Evolutionary conservation across 2,329 filamentous ascomycete genomes (phyloP), one percentile per base, ranked within the genome.

Genomic region (Botrytis medusae): DNA sequence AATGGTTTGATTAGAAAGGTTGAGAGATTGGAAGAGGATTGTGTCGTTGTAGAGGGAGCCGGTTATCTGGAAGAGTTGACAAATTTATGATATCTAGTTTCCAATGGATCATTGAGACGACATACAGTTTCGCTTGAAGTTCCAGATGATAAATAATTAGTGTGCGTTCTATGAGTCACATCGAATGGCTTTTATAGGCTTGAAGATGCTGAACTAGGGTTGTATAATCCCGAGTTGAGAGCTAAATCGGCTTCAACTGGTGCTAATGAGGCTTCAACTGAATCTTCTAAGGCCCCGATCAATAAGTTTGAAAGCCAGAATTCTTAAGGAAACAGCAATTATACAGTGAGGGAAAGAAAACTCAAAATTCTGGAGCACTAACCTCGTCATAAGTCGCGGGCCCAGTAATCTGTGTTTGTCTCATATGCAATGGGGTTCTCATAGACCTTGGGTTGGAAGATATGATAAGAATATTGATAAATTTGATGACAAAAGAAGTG

Each of bases 301-400:
- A 42, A 65, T 14, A 76, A 71, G 40, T 75, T 69, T 7, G 70
- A 70, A 32, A 69, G 75, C 74, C 72, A 76, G 68, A 75, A 76
- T 20, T 68, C 70, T 44, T 72, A 1, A 16, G 16, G 16, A 25
- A 25, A 8, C 20, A 14, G 22, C 4, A 40, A 25, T 40, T 48
- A 22, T 16, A 34, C 29, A 10, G 32, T 4, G 1, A 2, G 32
- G 1, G 1, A 29, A 29, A 63, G 46, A 10, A 20, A 54, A 29
- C 25, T 12, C 10, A n/a, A 14, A 16, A 54, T 29, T 3, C 10
- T 16, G 2, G 10, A 29, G 4, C 25, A 29, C 42, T 51, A 34
- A 40, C 22, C 2, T 34, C 29, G 22, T 51, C 57, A 51, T 40
- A 62, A 46, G 4, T 32, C 20, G 32, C 20, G n/a, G 29, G 34